Percentiles rank a stretch among this genome's conserved stretches.
phyloP scores from a whole-genome alignment of 805 yeast genomes.

The Nakazawaea populi region DNA sequence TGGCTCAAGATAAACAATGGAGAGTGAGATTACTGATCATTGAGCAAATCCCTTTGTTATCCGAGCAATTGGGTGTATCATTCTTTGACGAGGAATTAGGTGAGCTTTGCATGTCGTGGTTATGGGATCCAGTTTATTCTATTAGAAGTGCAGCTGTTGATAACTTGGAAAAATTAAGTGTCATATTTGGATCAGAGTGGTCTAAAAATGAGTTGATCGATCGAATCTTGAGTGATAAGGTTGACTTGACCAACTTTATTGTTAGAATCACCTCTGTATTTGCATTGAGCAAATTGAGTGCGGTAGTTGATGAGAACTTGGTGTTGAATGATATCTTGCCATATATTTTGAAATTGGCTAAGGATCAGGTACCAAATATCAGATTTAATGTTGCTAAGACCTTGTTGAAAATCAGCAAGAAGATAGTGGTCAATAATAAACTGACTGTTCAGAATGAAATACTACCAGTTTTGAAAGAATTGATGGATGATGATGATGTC shows the following conservation, averaged over 20 bases:
- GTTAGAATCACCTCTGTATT: conserved; percentile 88
- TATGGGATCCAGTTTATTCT: conserved; percentile 96
- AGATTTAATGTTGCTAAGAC: conserved; percentile 93
- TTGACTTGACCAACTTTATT: conserved; percentile 60
- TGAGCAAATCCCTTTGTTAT: conserved; percentile 91
- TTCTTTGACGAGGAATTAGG: conserved; percentile 91
- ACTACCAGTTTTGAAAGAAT: conserved; percentile 56
- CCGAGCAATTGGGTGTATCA: conserved; percentile 88
- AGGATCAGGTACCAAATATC: conserved; percentile 89
- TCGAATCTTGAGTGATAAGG: conserved; percentile 50
- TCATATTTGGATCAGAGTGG: conserved; percentile 92
- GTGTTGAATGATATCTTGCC: conserved; percentile 69
- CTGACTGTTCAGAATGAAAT: conserved; percentile 45
- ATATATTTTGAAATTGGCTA: conserved; percentile 62
- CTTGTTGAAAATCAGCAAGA: conserved; percentile 53
- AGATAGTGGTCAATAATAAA: conserved; percentile 29
- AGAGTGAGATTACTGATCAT: conserved; percentile 95
- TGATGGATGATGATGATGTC: conserved; percentile 69
- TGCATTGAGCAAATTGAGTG: conserved; percentile 77
- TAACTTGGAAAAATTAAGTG: conserved; percentile 73
- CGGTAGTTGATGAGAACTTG: conserved; percentile 57
- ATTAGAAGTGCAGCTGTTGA: conserved; percentile 94
- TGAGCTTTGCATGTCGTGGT: conserved; percentile 91
- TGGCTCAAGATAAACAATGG: conserved; percentile 97
- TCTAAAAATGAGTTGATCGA: conserved; percentile 78